Evolutionary conservation across 768 basidiomycete genomes (phyloP).

Genomic region (Scleroderma citrinum): DNA sequence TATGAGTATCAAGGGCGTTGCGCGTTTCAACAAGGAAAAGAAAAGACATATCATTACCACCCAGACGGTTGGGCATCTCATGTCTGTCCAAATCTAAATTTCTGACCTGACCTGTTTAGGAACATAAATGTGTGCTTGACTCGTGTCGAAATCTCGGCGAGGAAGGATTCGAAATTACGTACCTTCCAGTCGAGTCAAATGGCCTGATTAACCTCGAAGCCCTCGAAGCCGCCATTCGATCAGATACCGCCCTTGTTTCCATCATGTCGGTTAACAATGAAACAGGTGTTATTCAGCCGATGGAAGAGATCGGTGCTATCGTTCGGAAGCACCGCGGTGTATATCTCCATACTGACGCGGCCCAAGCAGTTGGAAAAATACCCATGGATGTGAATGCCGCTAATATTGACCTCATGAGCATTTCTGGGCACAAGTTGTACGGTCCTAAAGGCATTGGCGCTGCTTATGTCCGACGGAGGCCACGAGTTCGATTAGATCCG

Average conservation of each 20-base stretch:
- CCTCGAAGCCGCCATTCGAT: conserved; percentile 83
- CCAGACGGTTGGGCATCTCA: conserved; percentile 63
- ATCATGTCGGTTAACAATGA: conserved; percentile 99
- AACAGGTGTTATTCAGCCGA: conserved; percentile 96
- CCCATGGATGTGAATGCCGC: conserved; percentile 89
- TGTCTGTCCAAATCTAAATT: neutral
- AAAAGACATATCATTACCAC: conserved; percentile 92
- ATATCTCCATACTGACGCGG: conserved; percentile 96
- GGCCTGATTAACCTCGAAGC: conserved; percentile 75
- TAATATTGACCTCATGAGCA: conserved; percentile 93
- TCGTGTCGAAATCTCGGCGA: conserved; percentile 93
- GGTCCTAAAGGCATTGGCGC: conserved; percentile 97
- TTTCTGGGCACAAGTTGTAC: conserved; percentile 96
- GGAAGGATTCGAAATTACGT: conserved; percentile 97
- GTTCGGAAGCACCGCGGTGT: conserved; percentile 83
- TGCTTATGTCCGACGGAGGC: conserved; percentile 87
- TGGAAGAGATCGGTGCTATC: conserved; percentile 89
- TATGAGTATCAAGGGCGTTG: conserved; percentile 95
- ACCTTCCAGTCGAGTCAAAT: conserved; percentile 87
- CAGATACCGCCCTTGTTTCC: conserved; percentile 90
- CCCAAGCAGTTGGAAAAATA: conserved; percentile 92
- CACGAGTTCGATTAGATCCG: conserved; percentile 90
- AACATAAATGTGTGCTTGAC: conserved; percentile 99
- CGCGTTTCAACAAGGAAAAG: conserved; percentile 90
- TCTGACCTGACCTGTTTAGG: conserved; percentile 38